These are phyloP conservation scores for Pestalotiopsis sp. DNA, from an alignment of 2,329 filamentous ascomycete genomes.

Conservation along the genomic window DNA sequence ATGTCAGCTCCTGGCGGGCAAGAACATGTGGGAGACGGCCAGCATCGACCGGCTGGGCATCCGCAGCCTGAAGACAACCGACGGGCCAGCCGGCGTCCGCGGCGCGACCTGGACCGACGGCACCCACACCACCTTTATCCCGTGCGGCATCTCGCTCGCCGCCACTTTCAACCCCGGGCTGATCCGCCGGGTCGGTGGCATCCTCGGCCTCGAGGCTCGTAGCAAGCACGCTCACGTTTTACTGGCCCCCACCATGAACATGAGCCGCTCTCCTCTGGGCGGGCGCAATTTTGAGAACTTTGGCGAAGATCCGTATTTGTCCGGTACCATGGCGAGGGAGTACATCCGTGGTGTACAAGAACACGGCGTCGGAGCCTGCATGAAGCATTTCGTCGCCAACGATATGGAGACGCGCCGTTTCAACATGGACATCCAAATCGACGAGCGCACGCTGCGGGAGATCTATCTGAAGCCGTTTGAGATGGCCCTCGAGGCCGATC, in stretches of 20 bases:
- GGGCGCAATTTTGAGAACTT: slow-evolving; percentile 74
- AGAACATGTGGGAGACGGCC: not conserved
- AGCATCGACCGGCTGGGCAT: slow-evolving; percentile 12
- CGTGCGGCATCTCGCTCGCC: slow-evolving; percentile 25
- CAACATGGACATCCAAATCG: slow-evolving; percentile 60
- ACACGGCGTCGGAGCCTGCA: slow-evolving; percentile 38
- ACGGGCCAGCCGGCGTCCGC: slow-evolving; percentile 24
- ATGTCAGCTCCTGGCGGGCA: not conserved
- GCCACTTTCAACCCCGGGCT: slow-evolving; percentile 29
- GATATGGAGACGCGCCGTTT: slow-evolving; percentile 69
- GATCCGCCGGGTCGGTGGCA: slow-evolving; percentile 24
- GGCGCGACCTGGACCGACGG: slow-evolving; percentile 21
- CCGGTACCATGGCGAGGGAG: slow-evolving; percentile 52
- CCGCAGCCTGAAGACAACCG: slow-evolving; percentile 17
- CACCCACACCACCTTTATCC: slow-evolving; percentile 18
- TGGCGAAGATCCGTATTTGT: slow-evolving; percentile 64
- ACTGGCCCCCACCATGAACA: slow-evolving; percentile 17
- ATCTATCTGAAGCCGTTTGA: slow-evolving; percentile 71
- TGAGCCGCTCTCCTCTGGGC: slow-evolving; percentile 49
- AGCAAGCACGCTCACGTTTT: slow-evolving; percentile 22
- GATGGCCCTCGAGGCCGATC: slow-evolving; percentile 66
- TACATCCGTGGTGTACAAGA: slow-evolving; percentile 47
- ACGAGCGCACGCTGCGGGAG: slow-evolving; percentile 64
- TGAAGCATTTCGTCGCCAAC: slow-evolving; percentile 52
- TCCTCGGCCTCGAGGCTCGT: slow-evolving; percentile 26